A percentile compares a stretch with the other conserved stretches of the same genome.
phyloP scores from a whole-genome alignment of 345 rosid species.

The Streptanthus diversifolius region DNA sequence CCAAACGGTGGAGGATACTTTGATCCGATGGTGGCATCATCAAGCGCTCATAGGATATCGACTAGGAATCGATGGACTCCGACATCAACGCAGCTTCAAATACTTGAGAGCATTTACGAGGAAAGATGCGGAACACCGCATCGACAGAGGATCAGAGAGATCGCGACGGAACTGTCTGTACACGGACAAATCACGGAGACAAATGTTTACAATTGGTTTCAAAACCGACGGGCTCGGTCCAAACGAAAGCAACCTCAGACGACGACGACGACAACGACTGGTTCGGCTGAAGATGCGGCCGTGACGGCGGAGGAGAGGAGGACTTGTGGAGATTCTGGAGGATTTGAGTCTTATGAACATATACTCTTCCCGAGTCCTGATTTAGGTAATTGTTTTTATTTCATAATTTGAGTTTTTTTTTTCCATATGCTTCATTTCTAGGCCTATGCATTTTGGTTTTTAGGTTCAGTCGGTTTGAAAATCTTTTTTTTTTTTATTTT shows the following conservation, averaged over 20 bases:
- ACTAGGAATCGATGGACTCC: constrained; percentile 80
- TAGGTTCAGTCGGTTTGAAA: not conserved
- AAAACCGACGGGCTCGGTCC: constrained; percentile 68
- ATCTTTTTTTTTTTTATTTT: not conserved
- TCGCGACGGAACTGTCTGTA: constrained; percentile 44
- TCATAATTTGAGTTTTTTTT: not conserved
- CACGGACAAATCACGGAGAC: constrained; percentile 69
- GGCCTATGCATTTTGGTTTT: not conserved
- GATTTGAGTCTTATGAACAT: constrained; percentile 32
- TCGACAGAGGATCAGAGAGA: constrained; percentile 55
- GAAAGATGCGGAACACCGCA: constrained; percentile 55
- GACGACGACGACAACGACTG: constrained; percentile 1
- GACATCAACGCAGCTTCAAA: constrained; percentile 50
- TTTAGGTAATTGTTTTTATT: constrained; percentile 24
- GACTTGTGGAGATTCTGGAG: constrained; percentile 33
- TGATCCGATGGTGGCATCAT: constrained; percentile 41
- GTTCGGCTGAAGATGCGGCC: constrained; percentile 23
- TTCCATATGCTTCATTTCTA: not conserved
- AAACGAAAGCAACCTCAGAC: constrained; percentile 48
- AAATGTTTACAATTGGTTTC: constrained; percentile 82
- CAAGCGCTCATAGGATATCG: constrained; percentile 43
- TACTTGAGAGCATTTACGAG: constrained; percentile 53
- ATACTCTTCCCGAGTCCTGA: constrained; percentile 39
- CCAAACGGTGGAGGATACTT: constrained; percentile 33
- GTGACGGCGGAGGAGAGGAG: constrained; percentile 38